Evolutionary conservation across 148 eudicot genomes (phyloP).

Genomic region (Hydrangea macrophylla): DNA sequence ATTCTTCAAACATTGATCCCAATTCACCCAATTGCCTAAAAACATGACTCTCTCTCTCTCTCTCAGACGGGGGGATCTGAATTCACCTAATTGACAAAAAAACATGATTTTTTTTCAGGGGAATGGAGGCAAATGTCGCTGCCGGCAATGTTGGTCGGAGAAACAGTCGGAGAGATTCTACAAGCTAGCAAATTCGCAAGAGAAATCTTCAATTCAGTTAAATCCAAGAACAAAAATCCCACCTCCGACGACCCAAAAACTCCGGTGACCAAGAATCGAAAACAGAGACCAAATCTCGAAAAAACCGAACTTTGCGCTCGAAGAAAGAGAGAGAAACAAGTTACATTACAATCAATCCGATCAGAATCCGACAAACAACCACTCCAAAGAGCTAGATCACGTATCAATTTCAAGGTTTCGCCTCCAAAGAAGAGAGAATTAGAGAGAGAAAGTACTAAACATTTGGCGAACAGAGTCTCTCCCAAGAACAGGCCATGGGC

Average conservation of each 20-base stretch:
- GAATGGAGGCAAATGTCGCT: conserved; percentile 92
- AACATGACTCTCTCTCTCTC: neutral
- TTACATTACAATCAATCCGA: conserved; percentile 32
- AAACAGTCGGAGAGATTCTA: conserved; percentile 78
- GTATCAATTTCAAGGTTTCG: conserved; percentile 72
- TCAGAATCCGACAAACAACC: conserved; percentile 37
- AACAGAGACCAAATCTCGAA: conserved; percentile 34
- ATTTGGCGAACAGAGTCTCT: conserved; percentile 70
- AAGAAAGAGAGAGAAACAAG: conserved; percentile 71
- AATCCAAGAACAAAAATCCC: conserved; percentile 11
- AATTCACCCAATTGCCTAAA: too few relatives aligned
- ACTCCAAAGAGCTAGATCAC: conserved; percentile 55
- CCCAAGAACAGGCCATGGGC: conserved; percentile 92
- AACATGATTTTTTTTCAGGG: conserved; percentile 25
- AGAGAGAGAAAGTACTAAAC: conserved; percentile 44
- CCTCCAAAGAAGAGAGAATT: conserved; percentile 35
- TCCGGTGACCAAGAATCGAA: conserved; percentile 37
- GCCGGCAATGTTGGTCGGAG: conserved; percentile 83
- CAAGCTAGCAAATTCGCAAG: conserved; percentile 66
- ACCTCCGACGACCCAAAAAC: conserved; percentile 70
- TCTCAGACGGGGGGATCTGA: neutral
- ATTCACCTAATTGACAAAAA: neutral
- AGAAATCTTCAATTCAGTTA: conserved; percentile 40
- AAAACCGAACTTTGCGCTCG: conserved; percentile 53
- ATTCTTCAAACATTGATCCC: too few relatives aligned